Base-by-base conservation (phyloP, 1,139 yeast genomes). In the Scheffersomyces cryptocercus region DNA sequence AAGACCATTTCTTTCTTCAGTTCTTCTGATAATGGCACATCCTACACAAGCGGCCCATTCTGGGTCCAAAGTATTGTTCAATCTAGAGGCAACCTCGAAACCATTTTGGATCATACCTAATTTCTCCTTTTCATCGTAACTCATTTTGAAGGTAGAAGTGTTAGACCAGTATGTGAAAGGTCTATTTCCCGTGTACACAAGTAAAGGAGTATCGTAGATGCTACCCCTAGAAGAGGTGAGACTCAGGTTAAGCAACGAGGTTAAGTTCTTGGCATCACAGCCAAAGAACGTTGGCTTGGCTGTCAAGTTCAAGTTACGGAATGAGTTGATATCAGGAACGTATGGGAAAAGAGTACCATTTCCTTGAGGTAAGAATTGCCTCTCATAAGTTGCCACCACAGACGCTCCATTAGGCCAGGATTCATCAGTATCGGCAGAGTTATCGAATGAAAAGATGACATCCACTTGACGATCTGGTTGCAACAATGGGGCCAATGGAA, bases 221-320 rank as follows among this genome's bases (percentile, higher is more conserved):
- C 33, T 28, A 16, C 35, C 31, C 20, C 35, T 37, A 29, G 24
- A 28, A 14, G 44, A 28, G 10, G 48, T 24, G 39, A 44, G 39
- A 16, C 44, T 15, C 13, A 32, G 14, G 28, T 65, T 65, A 2
- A 54, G 49, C 44, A 73, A 60, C 6, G 64, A 62, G 1, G 77
- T 63, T 50, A 69, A 55, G 51, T 73, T 71, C 4, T 51, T 49
- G 5, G 75, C 77, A 46, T 70, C 66, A 54, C 78, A 73, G 3
- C 78, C 78, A 46, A 73, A 72, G 49, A 73, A 73, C 0, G 74
- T 65, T 26, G 78, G 78, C 50, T 56, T 67, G 7, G 75, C 65
- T 3, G 77, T 70, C 49, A 73, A 63, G 49, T 67, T 68, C 41
- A 64, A 57, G 41, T 65, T 63, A 26, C 61, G 51, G 49, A 71